These are phyloP conservation scores for Pseudocercospora cruenta DNA, from an alignment of 2,329 filamentous ascomycete species.

Conservation along the genomic window DNA sequence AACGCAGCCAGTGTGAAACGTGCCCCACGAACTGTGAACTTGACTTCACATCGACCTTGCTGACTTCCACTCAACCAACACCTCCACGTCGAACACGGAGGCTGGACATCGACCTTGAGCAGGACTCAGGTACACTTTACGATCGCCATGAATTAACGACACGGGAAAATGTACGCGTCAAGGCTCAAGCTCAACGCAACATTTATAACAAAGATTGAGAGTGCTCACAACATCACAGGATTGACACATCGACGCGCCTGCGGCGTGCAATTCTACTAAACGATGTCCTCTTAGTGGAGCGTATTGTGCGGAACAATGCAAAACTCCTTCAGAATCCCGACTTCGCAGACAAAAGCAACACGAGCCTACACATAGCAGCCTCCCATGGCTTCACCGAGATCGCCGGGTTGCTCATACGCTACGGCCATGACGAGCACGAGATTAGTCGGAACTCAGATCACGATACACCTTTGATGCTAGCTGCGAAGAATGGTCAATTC, in stretches of 20 bases:
- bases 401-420: conserved; percentile 68
- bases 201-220: not conserved
- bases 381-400: conserved; percentile 71
- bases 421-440: conserved; percentile 73
- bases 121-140: conserved; percentile 24
- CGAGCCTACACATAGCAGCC: conserved; percentile 79
- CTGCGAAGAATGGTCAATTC: conserved; percentile 69
- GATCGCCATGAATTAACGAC: conserved; percentile 16
- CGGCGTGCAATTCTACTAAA: conserved; percentile 80
- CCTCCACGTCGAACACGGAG: not conserved
- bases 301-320: conserved; percentile 76
- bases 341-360: conserved; percentile 74
- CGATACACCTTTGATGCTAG: conserved; percentile 81
- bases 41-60: conserved; percentile 12
- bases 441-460: conserved; percentile 78
- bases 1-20: not conserved
- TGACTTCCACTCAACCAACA: not conserved
- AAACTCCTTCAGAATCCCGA: conserved; percentile 78
- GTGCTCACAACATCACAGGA: conserved; percentile 55
- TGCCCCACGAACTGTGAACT: not conserved
- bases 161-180: conserved; percentile 20
- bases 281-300: conserved; percentile 71
- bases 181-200: not conserved
- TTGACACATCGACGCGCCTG: conserved; percentile 75
- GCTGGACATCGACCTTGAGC: conserved; percentile 21